Evolutionary conservation across 2,329 filamentous ascomycete genomes (phyloP), one percentile per base, ranked within the genome.

Genomic region (Phoma herbarum): DNA sequence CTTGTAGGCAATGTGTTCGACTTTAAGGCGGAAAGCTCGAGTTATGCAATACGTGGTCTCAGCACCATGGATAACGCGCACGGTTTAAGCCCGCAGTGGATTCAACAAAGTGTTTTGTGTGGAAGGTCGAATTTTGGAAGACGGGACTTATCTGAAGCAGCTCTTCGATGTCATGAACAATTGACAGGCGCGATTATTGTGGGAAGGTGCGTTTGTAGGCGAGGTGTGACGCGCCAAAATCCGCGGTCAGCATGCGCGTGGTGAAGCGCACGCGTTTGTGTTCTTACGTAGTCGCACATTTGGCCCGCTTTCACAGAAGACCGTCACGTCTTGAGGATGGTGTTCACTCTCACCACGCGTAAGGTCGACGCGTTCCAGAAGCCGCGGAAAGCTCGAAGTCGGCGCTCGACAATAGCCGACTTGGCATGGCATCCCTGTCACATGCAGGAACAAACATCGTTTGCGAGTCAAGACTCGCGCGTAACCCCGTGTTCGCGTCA

Each of bases 201-300:
- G 44, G 44, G 61, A 35, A 61, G 46, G 47, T 51, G 60, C 57
- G 54, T 54, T 51, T 57, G 37, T 26, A 9, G 46, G 42, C 18
- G 31, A 48, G 4, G 20, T 35, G 45, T 52, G 35, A 55, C 46
- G 55, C 48, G 61, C 41, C 23, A 33, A 35, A 46, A 26, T 31
- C 22, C 23, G 43, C 41, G 37, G 52, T 61, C 47, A 57, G 57
- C 33, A 48, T 46, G 35, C 42, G 46, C 43, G 44, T 42, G 50
- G 53, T 60, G 53, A 60, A 31, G 46, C 29, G 39, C 49, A 58
- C 60, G 54, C 58, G 60, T 56, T 50, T 44, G 51, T 29, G 28
- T 25, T n/a, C 20, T 44, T 39, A 50, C 47, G 52, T 50, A 31
- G 22, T 28, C 26, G 53, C 35, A 52, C 54, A 60, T 60, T 48